Evolutionary conservation across 2,329 filamentous ascomycete species (phyloP).

Genomic region (Alternaria brassicae): DNA sequence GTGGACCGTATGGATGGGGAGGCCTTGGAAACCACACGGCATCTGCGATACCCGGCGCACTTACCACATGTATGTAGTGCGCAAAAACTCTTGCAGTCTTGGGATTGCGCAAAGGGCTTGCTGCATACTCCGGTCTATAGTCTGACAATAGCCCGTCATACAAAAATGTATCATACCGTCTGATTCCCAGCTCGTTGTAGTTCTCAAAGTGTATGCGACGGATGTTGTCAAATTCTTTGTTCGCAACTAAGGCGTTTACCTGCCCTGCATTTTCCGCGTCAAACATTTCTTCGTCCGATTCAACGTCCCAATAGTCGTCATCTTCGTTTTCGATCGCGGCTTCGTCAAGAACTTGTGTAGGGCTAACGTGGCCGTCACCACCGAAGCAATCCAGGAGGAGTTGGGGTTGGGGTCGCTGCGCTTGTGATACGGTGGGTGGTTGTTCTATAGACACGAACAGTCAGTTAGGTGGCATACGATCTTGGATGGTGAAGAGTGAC

Average conservation of each 20-base stretch:
- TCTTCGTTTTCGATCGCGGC: constrained; percentile 55
- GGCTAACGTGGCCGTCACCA: constrained; percentile 50
- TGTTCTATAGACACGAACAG: constrained; percentile 33
- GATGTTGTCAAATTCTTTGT: constrained; percentile 48
- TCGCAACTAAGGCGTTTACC: constrained; percentile 33
- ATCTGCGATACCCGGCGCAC: constrained; percentile 5
- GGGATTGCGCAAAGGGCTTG: constrained; percentile 76
- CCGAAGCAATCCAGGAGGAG: constrained; percentile 44
- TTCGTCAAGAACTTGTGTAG: constrained; percentile 47
- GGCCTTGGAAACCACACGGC: background rate
- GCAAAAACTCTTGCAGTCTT: constrained; percentile 84
- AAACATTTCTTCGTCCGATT: constrained; percentile 56
- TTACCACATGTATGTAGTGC: constrained; percentile 81
- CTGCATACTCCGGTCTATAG: constrained; percentile 57
- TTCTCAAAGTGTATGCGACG: constrained; percentile 47
- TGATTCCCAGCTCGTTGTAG: constrained; percentile 46
- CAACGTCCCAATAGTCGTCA: constrained; percentile 59
- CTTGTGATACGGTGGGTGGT: constrained; percentile 22
- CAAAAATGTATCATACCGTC: constrained; percentile 57
- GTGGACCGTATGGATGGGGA: background rate
- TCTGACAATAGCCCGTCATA: constrained; percentile 55
- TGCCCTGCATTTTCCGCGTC: constrained; percentile 30
- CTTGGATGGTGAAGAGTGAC: background rate
- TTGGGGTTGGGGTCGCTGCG: constrained; percentile 24
- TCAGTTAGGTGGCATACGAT: constrained; percentile 26